Evolutionary conservation across 2,329 filamentous ascomycete genomes (phyloP), one percentile per base, ranked within the genome.

Genomic region (Bertia moriformis): DNA sequence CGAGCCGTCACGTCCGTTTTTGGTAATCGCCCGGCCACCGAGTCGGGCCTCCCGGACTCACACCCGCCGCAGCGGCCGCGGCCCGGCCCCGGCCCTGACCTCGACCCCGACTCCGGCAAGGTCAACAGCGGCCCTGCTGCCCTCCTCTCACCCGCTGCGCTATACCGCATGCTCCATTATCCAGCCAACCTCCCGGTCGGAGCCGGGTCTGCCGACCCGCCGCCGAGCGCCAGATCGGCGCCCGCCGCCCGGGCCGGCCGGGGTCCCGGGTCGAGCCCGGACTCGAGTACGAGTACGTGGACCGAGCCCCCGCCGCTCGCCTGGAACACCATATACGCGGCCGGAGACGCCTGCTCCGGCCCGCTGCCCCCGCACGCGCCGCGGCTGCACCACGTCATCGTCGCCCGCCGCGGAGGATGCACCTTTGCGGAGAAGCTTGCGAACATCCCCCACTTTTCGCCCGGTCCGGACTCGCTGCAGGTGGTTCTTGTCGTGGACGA

Each of bases 391-490:
- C 79, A 93, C 39, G 66, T 96, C 42, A 77, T 98, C 42, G 72
- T 94, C 38, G 67, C 96, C 49, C 77, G 73, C 19, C 77, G 91
- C 4, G 89, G 91, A 29, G 77, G 75, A 1, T 98, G 91, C 61
- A 81, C 72, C 18, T 96, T 96, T 57, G 79, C 73, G 24, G 62
- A 80, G 19, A 98, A 98, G 56, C 62, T 96, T 1, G 67, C 71
- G 38, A 88, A 85, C 46, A 87, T 96, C n/a, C 87, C 89, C 1
- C 72, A 74, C 10, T 89, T 79, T 52, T 67, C 76, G 1, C 78
- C 83, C 0, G 64, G 67, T 0, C 54, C 65, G 1, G 54, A 58
- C 3, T 67, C 77, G 1, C 63, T 96, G n/a, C 83, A 93, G 55
- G 69, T 96, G 3, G 85, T 96, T 18, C 63, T 96, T 32, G 61